Evolutionary conservation across 495 filamentous ascomycete species (phyloP), one percentile per base, ranked within the genome.

Genomic region (Xanthoparmelia taractica): DNA sequence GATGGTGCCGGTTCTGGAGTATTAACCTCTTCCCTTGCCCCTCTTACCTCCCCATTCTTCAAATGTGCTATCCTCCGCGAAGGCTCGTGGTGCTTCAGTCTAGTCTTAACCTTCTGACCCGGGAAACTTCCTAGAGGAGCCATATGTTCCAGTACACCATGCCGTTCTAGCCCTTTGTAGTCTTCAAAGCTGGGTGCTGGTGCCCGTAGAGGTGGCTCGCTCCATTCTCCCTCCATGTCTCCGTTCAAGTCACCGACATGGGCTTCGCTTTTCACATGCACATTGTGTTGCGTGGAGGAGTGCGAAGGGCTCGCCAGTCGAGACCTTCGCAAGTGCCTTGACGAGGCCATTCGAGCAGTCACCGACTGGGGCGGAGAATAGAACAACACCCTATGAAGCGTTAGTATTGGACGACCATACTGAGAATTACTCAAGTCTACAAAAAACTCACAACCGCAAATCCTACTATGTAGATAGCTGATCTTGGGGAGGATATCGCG

Each of bases 171-270:
- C 64, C 80, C 85, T 54, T 68, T 67, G 68, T 81, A 73, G 61
- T 93, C 90, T 72, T 82, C 78, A 71, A 85, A 93, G 65, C 86
- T 90, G 2, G 90, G 82, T 33, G 72, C 73, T 65, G 87, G 85
- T 34, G 78, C 74, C 66, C 85, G 81, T 43, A 87, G 67, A 10
- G 84, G 78, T 5, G 90, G 90, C 73, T 95, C 90, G 52, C 81
- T 73, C 90, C 90, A 93, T 52, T 78, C 75, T 52, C 78, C 75
- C 72, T 82, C 75, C 37, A 78, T 74, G 17, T 70, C 68, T 23
- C 67, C 65, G 67, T 70, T 56, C 60, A 63, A 17, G 55, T 65
- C 59, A 69, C 74, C 60, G 67, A 69, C 67, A 40, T 67, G 34
- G 20, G 57, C 54, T 63, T 71, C 33, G 59, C 66, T 59, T 64